Base-by-base conservation (phyloP, 805 yeast genomes). In the Kockiozyma suomiensis region DNA sequence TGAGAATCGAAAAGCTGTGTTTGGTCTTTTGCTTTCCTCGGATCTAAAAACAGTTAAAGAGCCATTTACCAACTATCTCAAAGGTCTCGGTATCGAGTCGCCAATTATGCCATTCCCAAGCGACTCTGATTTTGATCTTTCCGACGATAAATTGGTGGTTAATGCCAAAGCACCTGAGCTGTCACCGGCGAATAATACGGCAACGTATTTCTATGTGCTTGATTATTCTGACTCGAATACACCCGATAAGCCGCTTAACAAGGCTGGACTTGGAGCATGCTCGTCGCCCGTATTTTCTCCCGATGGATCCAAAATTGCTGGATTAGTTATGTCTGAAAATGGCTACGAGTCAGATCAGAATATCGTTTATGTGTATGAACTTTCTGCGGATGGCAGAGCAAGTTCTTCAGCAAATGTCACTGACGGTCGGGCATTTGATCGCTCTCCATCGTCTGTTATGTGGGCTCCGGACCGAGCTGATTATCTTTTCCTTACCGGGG, bases 261-360 rank as follows among this genome's bases (percentile, higher is more conserved):
- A 56, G 35, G 51, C 42, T 15, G 65, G 66, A 21, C 49, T 50
- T 13, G 70, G 70, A 30, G 67, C 70, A 8, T 56, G 66, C 35
- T 38, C 64, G n/a, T 59, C 66, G 13, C 70, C 70, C 8, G 54
- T 50, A n/a, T 57, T 68, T 32, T 59, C 70, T 13, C 68, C 68
- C n/a, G 60, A 68, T 32, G 69, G 65, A 17, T 47, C 47, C 8
- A 43, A 46, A 6, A 43, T 68, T n/a, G 68, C 68, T 2, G 70
- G 62, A 15, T 33, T 68, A 19, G 66, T 64, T 10, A 59, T 48
- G 61, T 43, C 48, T 21, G 64, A 65, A 38, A 62, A 67, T 32
- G 68, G 68, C 7, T 68, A 66, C 38, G 70, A 68, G 50, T 64
- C 68, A 2, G 70, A 66, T 45, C 65, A 57, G 46, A 64, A 64